phyloP scores from a whole-genome alignment of 805 yeast species.

The Metschnikowia dekortorum region DNA sequence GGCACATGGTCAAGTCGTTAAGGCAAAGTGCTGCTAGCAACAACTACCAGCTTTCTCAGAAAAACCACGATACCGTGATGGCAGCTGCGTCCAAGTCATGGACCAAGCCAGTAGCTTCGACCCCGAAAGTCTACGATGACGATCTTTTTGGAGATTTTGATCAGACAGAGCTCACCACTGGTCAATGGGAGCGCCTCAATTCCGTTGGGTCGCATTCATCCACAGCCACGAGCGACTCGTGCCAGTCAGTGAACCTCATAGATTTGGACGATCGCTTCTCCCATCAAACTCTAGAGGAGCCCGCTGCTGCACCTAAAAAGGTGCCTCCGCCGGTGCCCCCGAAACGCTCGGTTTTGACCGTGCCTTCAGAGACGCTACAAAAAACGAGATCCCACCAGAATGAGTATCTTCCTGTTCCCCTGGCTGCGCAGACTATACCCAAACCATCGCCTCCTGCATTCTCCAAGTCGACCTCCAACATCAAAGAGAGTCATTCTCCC shows the following conservation, averaged over 20 bases:
- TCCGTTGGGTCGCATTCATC: slow-evolving; percentile 9
- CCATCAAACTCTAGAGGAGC: slow-evolving; percentile 19
- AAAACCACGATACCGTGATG: slow-evolving; percentile 16
- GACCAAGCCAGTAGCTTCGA: slow-evolving; percentile 8
- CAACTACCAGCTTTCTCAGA: slow-evolving; percentile 16
- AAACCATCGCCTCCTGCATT: slow-evolving; percentile 1
- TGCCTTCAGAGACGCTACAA: not conserved
- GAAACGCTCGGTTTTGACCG: slow-evolving; percentile 6
- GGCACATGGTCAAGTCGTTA: slow-evolving; percentile 26
- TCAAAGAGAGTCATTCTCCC: slow-evolving; percentile 10
- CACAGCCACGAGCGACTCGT: slow-evolving; percentile 3
- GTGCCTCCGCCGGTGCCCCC: slow-evolving; percentile 20
- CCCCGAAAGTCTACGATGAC: slow-evolving; percentile 11
- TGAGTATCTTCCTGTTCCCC: not conserved
- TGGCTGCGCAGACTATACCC: not conserved
- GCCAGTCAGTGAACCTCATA: slow-evolving; percentile 50
- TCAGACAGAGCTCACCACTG: slow-evolving; percentile 25
- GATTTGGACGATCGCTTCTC: slow-evolving; percentile 62
- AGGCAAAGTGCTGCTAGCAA: slow-evolving; percentile 5
- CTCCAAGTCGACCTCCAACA: slow-evolving; percentile 24
- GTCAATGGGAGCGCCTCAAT: slow-evolving; percentile 27
- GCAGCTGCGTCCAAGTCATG: slow-evolving; percentile 16
- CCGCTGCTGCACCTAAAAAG: slow-evolving; percentile 8
- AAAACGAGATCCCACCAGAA: slow-evolving; percentile 2
- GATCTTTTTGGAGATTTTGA: slow-evolving; percentile 37